Evolutionary conservation across 2,329 filamentous ascomycete genomes (phyloP).

Genomic region (Paraphaeosphaeria minitans): DNA sequence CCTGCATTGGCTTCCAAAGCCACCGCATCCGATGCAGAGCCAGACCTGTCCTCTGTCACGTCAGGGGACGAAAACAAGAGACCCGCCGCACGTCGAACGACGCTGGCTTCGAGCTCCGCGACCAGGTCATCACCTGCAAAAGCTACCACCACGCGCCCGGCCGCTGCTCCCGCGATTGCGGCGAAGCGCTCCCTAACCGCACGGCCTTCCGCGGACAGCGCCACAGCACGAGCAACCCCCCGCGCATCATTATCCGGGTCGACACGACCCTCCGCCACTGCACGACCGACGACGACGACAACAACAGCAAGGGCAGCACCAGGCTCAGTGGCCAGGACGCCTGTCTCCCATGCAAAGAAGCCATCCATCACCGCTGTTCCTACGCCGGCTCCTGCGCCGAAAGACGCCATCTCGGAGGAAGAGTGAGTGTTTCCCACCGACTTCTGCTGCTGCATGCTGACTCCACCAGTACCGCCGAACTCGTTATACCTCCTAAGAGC

Average conservation of each 20-base stretch:
- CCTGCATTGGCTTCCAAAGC: slow-evolving; percentile 28
- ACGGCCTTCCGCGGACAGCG: slow-evolving; percentile 31
- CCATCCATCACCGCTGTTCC: slow-evolving; percentile 27
- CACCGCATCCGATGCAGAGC: slow-evolving; percentile 37
- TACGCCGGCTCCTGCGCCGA: slow-evolving; percentile 16
- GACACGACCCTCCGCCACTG: slow-evolving; percentile 26
- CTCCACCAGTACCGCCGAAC: slow-evolving; percentile 29
- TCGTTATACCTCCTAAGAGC: slow-evolving; percentile 26
- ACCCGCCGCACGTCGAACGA: slow-evolving; percentile 33
- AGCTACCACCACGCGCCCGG: slow-evolving; percentile 23
- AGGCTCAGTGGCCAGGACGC: slow-evolving; percentile 25
- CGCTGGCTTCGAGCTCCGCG: slow-evolving; percentile 23
- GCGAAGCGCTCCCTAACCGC: slow-evolving; percentile 38
- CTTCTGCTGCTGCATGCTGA: not conserved
- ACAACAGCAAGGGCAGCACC: slow-evolving; percentile 25
- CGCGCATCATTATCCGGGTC: slow-evolving; percentile 37
- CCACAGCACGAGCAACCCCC: slow-evolving; percentile 30
- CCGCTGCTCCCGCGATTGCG: slow-evolving; percentile 23
- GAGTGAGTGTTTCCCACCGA: slow-evolving; percentile 19
- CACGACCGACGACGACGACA: slow-evolving; percentile 29
- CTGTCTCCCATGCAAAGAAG: slow-evolving; percentile 38
- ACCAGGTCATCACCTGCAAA: slow-evolving; percentile 34
- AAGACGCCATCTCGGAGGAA: slow-evolving; percentile 19
- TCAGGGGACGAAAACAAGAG: slow-evolving; percentile 46
- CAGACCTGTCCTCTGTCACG: slow-evolving; percentile 40